Percentiles rank a stretch among this genome's conserved stretches.
phyloP scores from a whole-genome alignment of 2,329 filamentous ascomycete genomes.

The Cylindrodendrum hubeiense region DNA sequence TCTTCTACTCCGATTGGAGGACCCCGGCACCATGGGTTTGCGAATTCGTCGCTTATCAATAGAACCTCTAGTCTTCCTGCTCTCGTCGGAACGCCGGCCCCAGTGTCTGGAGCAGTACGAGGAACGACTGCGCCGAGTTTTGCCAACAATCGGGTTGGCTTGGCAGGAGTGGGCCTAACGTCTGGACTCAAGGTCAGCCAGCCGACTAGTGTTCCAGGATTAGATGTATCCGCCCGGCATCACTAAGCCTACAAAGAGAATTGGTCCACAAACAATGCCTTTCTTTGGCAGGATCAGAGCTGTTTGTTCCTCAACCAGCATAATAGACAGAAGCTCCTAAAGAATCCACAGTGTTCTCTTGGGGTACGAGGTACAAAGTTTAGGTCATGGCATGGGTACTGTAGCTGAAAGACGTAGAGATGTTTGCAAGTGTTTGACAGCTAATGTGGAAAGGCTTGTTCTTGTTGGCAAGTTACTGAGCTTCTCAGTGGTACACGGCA shows the following conservation, averaged over 20 bases:
- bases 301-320: neutral
- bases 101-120: constrained; percentile 17
- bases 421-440: neutral
- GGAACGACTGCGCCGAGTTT: constrained; percentile 33
- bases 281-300: neutral
- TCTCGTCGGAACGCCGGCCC: constrained; percentile 19
- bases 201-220: constrained; percentile 31
- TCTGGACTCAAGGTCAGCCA: constrained; percentile 49
- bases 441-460: neutral
- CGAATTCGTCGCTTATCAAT: constrained; percentile 17
- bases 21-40: constrained; percentile 23
- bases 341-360: neutral
- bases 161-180: constrained; percentile 45
- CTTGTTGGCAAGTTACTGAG: neutral
- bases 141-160: constrained; percentile 32
- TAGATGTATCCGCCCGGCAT: constrained; percentile 28
- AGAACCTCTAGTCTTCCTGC: constrained; percentile 19
- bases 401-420: neutral
- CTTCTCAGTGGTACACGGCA: neutral
- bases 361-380: neutral
- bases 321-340: neutral
- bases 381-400: neutral
- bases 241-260: constrained; percentile 16
- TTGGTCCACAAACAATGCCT: neutral
- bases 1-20: constrained; percentile 20